Evolutionary conservation across 2,329 filamentous ascomycete genomes (phyloP), one percentile per base, ranked within the genome.

Genomic region (Pseudogymnoascus pannorum): DNA sequence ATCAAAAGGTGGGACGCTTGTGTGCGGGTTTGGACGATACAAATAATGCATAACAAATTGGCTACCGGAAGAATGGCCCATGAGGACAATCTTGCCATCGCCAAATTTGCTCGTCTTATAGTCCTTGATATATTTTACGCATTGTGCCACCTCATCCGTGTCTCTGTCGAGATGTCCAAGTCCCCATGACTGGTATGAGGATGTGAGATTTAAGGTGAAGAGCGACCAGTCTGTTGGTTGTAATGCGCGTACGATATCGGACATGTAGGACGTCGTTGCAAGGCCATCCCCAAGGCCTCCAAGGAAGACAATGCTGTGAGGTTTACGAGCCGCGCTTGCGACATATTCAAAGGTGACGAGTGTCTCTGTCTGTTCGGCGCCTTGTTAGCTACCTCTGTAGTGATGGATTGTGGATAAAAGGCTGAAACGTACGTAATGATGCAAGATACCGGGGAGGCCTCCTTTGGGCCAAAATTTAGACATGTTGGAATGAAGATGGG

Each of bases 41-140:
- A 87, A 69, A 65, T 88, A 88, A 67, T 87, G 82, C 73, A 88
- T 77, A 8, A 84, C 78, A 68, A 87, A 85, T 71, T 89, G 86
- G 65, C 81, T 87, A 0, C 86, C 86, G 0, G 86, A 88, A 1
- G 81, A 85, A 68, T 88, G 85, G 2, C 86, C 86, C 83, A 88
- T 86, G 38, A 88, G 72, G 24, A 86, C 83, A 16, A 87, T 68
- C 61, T 84, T 85, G 6, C 74, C 75, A 5, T 81, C 74, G 57
- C 71, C 68, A 51, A 66, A 72, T 57, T 70, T 69, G 54, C 68
- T 65, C 7, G 62, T 66, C 63, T 74, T 74, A 64, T 74, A 73
- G 24, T 71, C 68, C 51, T 68, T 65, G 62, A 73, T 71, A 62
- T 71, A 71, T 57, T 64, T 64, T 24, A 66, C 40, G 60, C 69